phyloP scores from a whole-genome alignment of 2,329 filamentous ascomycete genomes.

The Talaromyces marneffei region DNA sequence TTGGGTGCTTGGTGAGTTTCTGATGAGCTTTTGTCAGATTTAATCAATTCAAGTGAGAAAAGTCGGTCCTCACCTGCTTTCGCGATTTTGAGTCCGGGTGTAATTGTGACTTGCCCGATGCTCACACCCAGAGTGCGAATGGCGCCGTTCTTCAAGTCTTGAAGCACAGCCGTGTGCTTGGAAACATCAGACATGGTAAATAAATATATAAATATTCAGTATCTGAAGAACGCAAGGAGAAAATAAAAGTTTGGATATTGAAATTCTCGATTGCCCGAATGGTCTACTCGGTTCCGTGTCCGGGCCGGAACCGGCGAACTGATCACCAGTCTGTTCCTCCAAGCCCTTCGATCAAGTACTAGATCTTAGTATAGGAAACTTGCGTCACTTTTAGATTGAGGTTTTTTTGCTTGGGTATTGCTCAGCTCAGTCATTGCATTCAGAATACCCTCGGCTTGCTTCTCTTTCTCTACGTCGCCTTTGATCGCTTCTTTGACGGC shows the following conservation, averaged over 20 bases:
- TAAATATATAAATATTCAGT: neutral
- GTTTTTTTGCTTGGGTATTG: neutral
- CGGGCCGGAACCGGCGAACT: neutral
- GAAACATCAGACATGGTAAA: slow-evolving; percentile 11
- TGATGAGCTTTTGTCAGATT: neutral
- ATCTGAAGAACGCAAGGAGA: neutral
- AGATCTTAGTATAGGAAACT: neutral
- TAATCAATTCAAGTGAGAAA: neutral
- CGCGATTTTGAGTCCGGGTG: slow-evolving; percentile 1
- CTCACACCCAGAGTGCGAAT: slow-evolving; percentile 10
- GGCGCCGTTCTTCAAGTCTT: slow-evolving; percentile 1
- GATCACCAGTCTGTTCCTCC: neutral
- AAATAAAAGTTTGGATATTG: neutral
- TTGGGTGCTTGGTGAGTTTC: slow-evolving; percentile 10
- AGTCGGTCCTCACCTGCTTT: slow-evolving; percentile 5
- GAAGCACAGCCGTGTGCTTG: slow-evolving; percentile 1
- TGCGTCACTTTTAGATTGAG: neutral
- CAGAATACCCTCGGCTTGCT: neutral
- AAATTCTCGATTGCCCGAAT: neutral
- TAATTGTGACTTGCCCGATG: slow-evolving; percentile 4
- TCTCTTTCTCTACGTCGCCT: neutral
- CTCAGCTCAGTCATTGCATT: neutral
- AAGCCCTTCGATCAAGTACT: no score
- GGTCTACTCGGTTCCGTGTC: neutral
- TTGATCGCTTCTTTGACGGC: neutral